These are phyloP conservation scores for Mortierella sp. DNA, from an alignment of 371 early-diverging fungal genomes.

Conservation along the genomic window DNA sequence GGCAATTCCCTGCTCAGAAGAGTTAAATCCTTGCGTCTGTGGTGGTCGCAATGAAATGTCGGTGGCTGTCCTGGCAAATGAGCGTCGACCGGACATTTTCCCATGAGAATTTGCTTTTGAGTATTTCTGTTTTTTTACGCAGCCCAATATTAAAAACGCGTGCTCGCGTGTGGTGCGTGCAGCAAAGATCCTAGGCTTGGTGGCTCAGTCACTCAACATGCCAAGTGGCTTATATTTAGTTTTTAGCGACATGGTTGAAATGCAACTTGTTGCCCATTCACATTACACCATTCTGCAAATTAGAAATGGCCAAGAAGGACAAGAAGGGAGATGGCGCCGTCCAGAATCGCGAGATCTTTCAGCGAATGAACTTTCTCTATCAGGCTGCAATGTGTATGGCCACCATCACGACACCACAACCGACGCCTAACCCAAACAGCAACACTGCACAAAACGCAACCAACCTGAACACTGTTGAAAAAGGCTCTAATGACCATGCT, in stretches of 20 bases:
- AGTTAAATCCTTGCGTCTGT: conserved; percentile 11
- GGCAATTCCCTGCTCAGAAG: conserved; percentile 3
- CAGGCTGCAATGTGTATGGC: conserved; percentile 56
- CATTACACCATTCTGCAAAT: background rate
- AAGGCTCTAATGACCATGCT: background rate
- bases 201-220: background rate
- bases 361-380: conserved; percentile 56
- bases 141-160: background rate
- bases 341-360: conserved; percentile 49
- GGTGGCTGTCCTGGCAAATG: conserved; percentile 44
- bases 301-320: conserved; percentile 52
- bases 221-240: conserved; percentile 3
- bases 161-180: background rate
- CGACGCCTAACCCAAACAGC: background rate
- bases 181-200: background rate
- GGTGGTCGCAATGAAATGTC: conserved; percentile 43
- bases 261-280: too few relatives aligned
- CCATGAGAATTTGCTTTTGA: background rate
- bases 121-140: too few relatives aligned
- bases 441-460: background rate
- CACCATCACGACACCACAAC: conserved; percentile 25
- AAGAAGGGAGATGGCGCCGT: conserved; percentile 46
- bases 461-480: background rate
- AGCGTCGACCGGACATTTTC: conserved; percentile 30
- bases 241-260: background rate